Evolutionary conservation across 768 basidiomycete genomes (phyloP).

Genomic region (Chalciporus piperatus): DNA sequence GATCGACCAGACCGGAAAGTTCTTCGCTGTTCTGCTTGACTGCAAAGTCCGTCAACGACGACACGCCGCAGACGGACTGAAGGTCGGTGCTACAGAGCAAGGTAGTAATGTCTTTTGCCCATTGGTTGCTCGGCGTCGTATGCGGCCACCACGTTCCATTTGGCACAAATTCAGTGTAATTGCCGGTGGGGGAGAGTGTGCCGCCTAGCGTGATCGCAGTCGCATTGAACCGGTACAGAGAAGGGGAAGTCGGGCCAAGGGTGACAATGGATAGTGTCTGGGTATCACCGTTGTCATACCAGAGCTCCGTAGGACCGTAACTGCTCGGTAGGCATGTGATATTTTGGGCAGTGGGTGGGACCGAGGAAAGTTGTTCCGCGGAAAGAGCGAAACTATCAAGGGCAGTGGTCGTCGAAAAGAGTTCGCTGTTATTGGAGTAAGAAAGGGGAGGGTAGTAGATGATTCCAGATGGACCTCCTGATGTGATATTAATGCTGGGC

Average conservation of each 20-base stretch:
- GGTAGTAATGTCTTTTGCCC: constrained; percentile 17
- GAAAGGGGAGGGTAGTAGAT: too few relatives aligned
- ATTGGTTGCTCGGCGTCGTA: constrained; percentile 7
- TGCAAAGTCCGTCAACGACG: constrained; percentile 8
- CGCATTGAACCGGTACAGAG: constrained; percentile 2
- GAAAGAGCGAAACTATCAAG: too few relatives aligned
- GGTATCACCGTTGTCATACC: constrained; percentile 3
- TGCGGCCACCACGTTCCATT: constrained; percentile 18
- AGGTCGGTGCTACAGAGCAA: too few relatives aligned
- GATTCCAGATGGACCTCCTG: too few relatives aligned
- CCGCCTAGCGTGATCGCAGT: too few relatives aligned
- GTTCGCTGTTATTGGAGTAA: too few relatives aligned
- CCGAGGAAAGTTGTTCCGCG: too few relatives aligned
- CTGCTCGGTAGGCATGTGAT: too few relatives aligned
- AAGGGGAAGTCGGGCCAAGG: not conserved
- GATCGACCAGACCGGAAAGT: not conserved
- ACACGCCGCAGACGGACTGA: not conserved
- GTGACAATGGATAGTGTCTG: constrained; percentile 13
- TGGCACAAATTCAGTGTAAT: constrained; percentile 8
- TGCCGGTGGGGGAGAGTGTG: constrained; percentile 6
- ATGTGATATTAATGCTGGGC: too few relatives aligned
- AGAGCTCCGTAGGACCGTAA: not conserved
- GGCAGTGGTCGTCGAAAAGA: too few relatives aligned
- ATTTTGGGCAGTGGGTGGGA: too few relatives aligned
- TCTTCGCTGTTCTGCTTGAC: too few relatives aligned